Base-by-base conservation (phyloP, 345 rosid genomes). In the Anastatica hierochuntica region DNA sequence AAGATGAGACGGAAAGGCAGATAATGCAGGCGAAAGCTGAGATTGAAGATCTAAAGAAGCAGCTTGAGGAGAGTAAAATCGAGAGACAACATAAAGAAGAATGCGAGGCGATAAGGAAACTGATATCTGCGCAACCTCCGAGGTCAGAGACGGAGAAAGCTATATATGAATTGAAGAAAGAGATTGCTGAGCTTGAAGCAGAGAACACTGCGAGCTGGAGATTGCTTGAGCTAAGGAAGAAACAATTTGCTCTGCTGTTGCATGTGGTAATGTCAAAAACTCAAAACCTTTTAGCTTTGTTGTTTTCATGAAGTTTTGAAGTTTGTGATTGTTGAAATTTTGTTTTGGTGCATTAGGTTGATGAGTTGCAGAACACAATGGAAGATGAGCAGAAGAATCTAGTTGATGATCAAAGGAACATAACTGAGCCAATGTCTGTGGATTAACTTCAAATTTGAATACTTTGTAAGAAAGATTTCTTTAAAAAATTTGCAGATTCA, bases 31-130 rank as follows among this genome's bases (percentile, higher is more conserved):
- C 94, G 0, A 77, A 74, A 68, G 43, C 70, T 31, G 96, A 90
- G 60, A 81, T 90, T 29, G 96, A 87, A 61, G 88, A 87, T 47
- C 60, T 87, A 11, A 87, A 90, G 80, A 77, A 75, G 63, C 95
- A 80, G 72, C 95, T 90, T 20, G 84, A 79, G 67, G 95, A 87
- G 69, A 90, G 98, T 64, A 90, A 78, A 67, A 74, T 90, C 26
- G 98, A 90, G 60, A 80, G 98, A 68, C 82, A 73, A 69, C 98
- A 90, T 72, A 90, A 90, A 77, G 98, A 87, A 76, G 96, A 87
- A 66, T 90, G 95, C 52, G 98, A 90, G 73, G 75, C 84, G 1
- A 80, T 83, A 46, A 77, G 96, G 74, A 90, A 78, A 54, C 53
- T 90, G 77, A 78, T 90, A 20, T 84, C 94, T 8, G 64, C 69